Evolutionary conservation across 805 yeast genomes (phyloP).

Genomic region (Groenewaldozyma salmanticensis): DNA sequence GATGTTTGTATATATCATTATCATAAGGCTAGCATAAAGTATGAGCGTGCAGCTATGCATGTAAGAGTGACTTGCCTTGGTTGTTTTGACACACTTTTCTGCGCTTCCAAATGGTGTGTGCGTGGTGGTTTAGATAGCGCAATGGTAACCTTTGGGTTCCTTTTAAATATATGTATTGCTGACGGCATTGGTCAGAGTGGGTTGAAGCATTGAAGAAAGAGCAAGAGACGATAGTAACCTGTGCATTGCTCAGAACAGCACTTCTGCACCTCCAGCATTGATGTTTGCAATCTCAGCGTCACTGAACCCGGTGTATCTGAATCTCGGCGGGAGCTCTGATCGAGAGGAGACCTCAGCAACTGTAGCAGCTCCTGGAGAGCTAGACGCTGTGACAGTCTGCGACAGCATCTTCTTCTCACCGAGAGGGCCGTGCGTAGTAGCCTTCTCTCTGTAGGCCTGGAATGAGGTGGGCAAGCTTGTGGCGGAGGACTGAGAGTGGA

Average conservation of each 20-base stretch:
- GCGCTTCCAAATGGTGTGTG: too few species aligned
- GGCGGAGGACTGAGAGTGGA: conserved; percentile 32
- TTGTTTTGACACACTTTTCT: too few species aligned
- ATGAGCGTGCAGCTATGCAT: too few species aligned
- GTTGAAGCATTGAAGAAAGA: too few species aligned
- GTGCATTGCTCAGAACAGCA: conserved; percentile 34
- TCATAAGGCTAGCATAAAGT: too few species aligned
- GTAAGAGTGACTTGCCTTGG: too few species aligned
- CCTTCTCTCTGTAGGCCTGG: conserved; percentile 22
- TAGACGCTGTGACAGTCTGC: conserved; percentile 13
- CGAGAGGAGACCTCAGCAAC: conserved; percentile 35
- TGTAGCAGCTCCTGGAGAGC: conserved; percentile 21
- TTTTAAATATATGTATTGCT: too few species aligned
- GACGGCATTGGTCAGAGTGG: too few species aligned
- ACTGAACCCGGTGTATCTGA: conserved; percentile 54
- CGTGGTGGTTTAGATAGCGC: too few species aligned
- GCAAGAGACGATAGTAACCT: too few species aligned
- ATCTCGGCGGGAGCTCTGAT: conserved; percentile 60
- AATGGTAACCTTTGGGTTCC: too few species aligned
- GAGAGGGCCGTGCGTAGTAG: conserved; percentile 28
- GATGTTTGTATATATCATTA: too few species aligned
- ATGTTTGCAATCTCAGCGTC: conserved; percentile 68
- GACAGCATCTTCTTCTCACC: conserved; percentile 17
- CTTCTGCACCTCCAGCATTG: conserved; percentile 74
- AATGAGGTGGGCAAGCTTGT: conserved; percentile 32